These are phyloP conservation scores for Heliosperma pusillum DNA, from an alignment of 148 eudicot genomes.

Conservation along the genomic window DNA sequence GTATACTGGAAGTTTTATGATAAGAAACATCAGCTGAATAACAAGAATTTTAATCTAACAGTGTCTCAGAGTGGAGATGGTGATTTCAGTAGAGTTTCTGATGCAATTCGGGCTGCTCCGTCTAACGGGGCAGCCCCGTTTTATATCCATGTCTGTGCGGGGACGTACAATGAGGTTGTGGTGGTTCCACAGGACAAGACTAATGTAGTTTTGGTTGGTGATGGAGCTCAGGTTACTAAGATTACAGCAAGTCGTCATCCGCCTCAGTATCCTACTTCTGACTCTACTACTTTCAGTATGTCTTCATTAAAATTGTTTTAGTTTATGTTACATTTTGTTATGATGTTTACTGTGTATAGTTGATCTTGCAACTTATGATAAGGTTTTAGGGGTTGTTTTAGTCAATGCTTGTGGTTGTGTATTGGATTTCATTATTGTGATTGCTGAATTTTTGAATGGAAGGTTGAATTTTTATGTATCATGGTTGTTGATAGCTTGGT, in stretches of 20 bases:
- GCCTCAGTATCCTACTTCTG: slow-evolving; percentile 26
- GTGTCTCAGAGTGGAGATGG: slow-evolving; percentile 26
- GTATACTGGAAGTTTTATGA: slow-evolving; percentile 8
- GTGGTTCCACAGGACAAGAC: slow-evolving; percentile 25
- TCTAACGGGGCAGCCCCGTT: slow-evolving; percentile 12
- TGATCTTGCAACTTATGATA: neutral
- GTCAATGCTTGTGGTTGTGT: neutral
- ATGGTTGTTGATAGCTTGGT: no score
- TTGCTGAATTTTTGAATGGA: no score
- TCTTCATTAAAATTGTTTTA: neutral
- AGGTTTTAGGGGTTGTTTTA: no score
- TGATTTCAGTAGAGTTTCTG: slow-evolving; percentile 14
- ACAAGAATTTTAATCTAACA: slow-evolving; percentile 10
- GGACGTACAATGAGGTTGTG: slow-evolving; percentile 26
- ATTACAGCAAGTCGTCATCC: slow-evolving; percentile 20
- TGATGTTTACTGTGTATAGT: neutral
- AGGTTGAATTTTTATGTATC: no score
- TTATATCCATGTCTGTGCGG: slow-evolving; percentile 15
- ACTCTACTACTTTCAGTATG: slow-evolving; percentile 30
- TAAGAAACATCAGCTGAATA: neutral
- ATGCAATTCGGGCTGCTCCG: slow-evolving; percentile 28
- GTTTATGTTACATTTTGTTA: neutral
- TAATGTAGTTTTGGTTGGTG: slow-evolving; percentile 30
- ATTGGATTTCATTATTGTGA: no score
- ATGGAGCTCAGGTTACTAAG: slow-evolving; percentile 26